Evolutionary conservation across 2,329 filamentous ascomycete species (phyloP).

Genomic region (Apiospora koreana): DNA sequence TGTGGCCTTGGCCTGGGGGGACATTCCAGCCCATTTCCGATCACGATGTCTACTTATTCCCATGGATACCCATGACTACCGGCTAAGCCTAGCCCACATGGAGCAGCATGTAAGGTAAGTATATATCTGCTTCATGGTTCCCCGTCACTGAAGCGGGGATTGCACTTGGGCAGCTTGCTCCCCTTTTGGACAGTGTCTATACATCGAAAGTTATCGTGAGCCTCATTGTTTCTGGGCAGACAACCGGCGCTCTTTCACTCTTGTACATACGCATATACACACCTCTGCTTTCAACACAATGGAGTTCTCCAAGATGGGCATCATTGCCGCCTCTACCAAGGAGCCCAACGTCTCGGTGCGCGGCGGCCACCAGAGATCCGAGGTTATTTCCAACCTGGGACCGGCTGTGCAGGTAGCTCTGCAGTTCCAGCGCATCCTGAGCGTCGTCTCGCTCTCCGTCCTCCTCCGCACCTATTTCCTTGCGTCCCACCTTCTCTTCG

Average conservation of each 20-base stretch:
- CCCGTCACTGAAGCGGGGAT: not conserved
- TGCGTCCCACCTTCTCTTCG: constrained; percentile 29
- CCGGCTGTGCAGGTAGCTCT: constrained; percentile 37
- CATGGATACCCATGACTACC: not conserved
- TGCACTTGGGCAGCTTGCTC: not conserved
- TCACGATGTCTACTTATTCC: not conserved
- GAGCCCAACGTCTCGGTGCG: constrained; percentile 31
- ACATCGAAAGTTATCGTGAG: not conserved
- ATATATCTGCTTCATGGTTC: not conserved
- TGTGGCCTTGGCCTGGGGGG: not conserved
- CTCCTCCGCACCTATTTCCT: constrained; percentile 34
- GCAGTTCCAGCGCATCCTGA: constrained; percentile 37
- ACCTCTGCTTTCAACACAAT: not conserved
- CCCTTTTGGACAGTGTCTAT: not conserved
- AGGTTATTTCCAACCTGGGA: constrained; percentile 33
- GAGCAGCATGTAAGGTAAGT: not conserved
- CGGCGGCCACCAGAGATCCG: constrained; percentile 26
- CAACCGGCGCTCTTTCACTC: not conserved
- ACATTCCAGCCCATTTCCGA: not conserved
- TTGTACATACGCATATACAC: not conserved
- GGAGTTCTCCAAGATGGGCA: constrained; percentile 31
- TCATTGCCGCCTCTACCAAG: constrained; percentile 40
- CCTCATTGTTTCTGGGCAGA: not conserved
- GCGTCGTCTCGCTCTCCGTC: constrained; percentile 32
- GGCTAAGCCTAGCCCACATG: not conserved